Percentiles rank a stretch among this genome's conserved stretches.
Evolutionary conservation across 805 yeast genomes (phyloP).

Genomic region (Metschnikowia hibisci): DNA sequence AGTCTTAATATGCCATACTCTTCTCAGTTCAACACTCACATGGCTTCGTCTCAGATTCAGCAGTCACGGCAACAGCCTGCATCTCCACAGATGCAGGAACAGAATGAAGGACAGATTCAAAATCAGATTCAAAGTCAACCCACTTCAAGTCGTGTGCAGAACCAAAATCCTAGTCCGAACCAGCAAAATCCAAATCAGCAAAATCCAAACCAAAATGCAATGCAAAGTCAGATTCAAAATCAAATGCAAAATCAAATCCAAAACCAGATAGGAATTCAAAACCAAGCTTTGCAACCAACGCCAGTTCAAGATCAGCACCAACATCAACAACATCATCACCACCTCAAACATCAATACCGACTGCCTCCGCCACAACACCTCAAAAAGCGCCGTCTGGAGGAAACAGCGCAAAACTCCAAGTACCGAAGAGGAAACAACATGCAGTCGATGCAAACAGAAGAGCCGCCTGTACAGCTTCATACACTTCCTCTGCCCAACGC

Average conservation of each 20-base stretch:
- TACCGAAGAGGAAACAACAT: slow-evolving; percentile 2
- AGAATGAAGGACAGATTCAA: background rate
- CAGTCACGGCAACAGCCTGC: slow-evolving; percentile 3
- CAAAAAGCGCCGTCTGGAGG: slow-evolving; percentile 1
- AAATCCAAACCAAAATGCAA: no score
- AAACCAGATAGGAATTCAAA: background rate
- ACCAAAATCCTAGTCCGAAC: no score
- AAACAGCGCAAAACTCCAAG: background rate
- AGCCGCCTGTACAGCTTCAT: slow-evolving; percentile 9
- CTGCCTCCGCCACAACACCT: background rate
- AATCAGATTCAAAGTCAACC: background rate
- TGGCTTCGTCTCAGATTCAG: background rate
- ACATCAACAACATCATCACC: slow-evolving; percentile 1
- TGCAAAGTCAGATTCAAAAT: background rate
- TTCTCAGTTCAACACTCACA: slow-evolving; percentile 2
- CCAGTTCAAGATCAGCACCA: slow-evolving; percentile 2
- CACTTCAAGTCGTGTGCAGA: no score
- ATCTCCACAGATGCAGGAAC: slow-evolving; percentile 5
- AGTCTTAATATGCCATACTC: slow-evolving; percentile 24
- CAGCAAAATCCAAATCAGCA: no score
- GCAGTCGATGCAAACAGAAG: background rate
- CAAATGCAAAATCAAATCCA: background rate
- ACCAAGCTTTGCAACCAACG: background rate
- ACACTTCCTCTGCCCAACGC: background rate
- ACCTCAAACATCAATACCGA: background rate